Evolutionary conservation across 306 rosid genomes (phyloP), one percentile per base, ranked within the genome.

Genomic region (Fragaria ananassa): DNA sequence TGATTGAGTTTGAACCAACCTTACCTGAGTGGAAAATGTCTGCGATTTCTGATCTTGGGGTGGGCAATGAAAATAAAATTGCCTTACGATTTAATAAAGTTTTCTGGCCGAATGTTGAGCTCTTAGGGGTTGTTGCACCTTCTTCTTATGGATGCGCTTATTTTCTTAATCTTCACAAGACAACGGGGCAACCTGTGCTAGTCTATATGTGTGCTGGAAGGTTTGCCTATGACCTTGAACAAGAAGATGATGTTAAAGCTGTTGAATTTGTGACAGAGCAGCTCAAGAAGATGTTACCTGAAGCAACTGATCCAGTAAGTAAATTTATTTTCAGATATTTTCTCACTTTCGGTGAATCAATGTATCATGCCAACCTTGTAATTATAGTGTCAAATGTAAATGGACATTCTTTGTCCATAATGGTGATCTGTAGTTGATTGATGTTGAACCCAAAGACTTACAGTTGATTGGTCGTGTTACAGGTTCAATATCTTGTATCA

Each of bases 171-270:
- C 96, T 90, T 83, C 93, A 90, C 65, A 90, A 90, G 84, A 91
- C 93, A 63, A 90, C 93, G 12, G 91, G 93, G 63, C 84, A 88
- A 79, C 96, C 93, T 4, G 74, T 90, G 75, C 96, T 90, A 35
- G 91, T 90, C 74, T 90, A 88, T 71, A 90, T 90, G 96, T 92
- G 87, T 11, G 93, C 96, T 45, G 96, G 96, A 60, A 85, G 93
- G 87, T 88, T 87, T 64, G 96, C 96, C 31, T 83, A 82, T 63
- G 96, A 88, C 82, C 85, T 90, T 19, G 96, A 90, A 80, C 79
- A 85, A 71, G 85, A 76, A 58, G 76, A 89, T 41, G 82, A 88
- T 18, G 90, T 83, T 65, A 39, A 74, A 10, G 86, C 86, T 29
- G 90, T 81, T 64, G 78, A 77, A 5, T 87, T 85, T 57, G 93